phyloP scores from a whole-genome alignment of 805 yeast genomes.

The Pichia kluyveri region DNA sequence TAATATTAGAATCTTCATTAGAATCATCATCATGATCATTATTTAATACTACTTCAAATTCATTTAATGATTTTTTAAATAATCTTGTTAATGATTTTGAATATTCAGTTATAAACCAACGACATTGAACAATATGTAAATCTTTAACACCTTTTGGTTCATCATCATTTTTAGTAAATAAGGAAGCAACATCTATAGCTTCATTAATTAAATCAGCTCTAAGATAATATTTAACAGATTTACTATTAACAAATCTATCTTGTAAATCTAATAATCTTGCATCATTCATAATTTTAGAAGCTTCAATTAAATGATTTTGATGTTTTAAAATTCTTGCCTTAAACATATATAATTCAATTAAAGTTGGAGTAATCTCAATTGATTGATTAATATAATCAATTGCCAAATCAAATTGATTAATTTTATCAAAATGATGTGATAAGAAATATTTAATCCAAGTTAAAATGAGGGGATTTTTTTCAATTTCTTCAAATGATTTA shows the following conservation, averaged over 20 bases:
- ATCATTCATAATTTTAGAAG: slow-evolving; percentile 55
- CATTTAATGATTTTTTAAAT: slow-evolving; percentile 29
- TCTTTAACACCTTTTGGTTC: slow-evolving; percentile 79
- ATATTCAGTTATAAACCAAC: slow-evolving; percentile 78
- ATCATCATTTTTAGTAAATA: slow-evolving; percentile 82
- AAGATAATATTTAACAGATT: slow-evolving; percentile 73
- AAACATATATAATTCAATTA: slow-evolving; percentile 71
- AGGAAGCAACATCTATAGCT: slow-evolving; percentile 63
- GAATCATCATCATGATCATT: not conserved
- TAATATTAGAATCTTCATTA: slow-evolving; percentile 24
- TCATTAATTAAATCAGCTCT: slow-evolving; percentile 67
- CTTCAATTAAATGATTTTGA: slow-evolving; percentile 48
- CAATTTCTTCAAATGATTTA: slow-evolving; percentile 31
- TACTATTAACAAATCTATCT: slow-evolving; percentile 86
- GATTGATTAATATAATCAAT: slow-evolving; percentile 50
- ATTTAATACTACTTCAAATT: slow-evolving; percentile 7
- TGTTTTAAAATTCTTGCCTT: slow-evolving; percentile 79
- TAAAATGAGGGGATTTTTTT: slow-evolving; percentile 33
- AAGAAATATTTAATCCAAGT: slow-evolving; percentile 73
- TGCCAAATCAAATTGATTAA: slow-evolving; percentile 48
- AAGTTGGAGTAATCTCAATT: slow-evolving; percentile 66
- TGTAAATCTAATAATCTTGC: slow-evolving; percentile 76
- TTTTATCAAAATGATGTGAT: slow-evolving; percentile 64
- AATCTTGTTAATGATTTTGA: slow-evolving; percentile 74
- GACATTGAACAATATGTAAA: slow-evolving; percentile 81